Percentiles rank a stretch among this genome's conserved stretches.
phyloP scores from a whole-genome alignment of 176 grass and related monocot genomes.

The Neostapfia colusana region DNA sequence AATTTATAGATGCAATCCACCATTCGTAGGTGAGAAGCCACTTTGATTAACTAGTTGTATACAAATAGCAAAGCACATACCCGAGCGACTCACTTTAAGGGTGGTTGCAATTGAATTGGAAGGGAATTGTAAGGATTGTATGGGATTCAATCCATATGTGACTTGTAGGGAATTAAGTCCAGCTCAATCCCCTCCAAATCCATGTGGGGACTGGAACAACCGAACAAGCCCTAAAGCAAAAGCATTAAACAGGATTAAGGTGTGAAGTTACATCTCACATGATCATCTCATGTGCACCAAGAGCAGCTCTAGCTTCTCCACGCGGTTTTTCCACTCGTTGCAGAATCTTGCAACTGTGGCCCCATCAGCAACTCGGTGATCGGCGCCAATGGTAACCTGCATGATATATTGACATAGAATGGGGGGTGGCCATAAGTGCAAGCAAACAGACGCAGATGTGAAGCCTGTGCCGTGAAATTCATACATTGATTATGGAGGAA shows the following conservation, averaged over 20 bases:
- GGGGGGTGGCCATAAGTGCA: conserved; percentile 15
- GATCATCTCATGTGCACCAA: conserved; percentile 75
- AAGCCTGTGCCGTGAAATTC: background rate
- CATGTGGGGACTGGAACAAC: no score
- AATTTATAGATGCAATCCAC: background rate
- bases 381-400: conserved; percentile 86
- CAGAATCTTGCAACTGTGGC: conserved; percentile 92
- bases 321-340: conserved; percentile 82
- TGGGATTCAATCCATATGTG: no score
- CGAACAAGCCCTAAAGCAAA: no score
- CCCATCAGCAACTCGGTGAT: conserved; percentile 88
- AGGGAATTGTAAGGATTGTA: no score
- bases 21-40: background rate
- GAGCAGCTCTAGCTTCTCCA: conserved; percentile 85
- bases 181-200: no score
- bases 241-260: no score
- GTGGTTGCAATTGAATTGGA: no score
- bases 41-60: background rate
- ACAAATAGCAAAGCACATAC: background rate
- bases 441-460: background rate
- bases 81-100: background rate
- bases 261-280: background rate
- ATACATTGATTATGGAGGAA: conserved; percentile 78
- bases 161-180: no score
- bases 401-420: background rate